Percentiles rank a stretch among this genome's conserved stretches.
These are phyloP conservation scores for Babesia bovis DNA, from an alignment of 169 alveolate species.

Conservation along the genomic window DNA sequence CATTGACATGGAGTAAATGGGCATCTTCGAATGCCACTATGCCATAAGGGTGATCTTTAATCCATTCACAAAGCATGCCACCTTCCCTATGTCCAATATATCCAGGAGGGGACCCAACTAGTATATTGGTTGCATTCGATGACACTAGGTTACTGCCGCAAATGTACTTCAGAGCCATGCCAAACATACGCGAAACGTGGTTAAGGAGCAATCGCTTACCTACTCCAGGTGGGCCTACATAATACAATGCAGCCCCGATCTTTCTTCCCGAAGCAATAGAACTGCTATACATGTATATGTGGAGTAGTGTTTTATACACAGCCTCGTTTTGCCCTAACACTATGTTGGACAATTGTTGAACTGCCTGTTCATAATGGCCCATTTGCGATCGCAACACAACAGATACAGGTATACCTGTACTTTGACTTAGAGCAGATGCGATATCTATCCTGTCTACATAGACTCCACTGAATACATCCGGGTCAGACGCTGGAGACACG, in stretches of 20 bases:
- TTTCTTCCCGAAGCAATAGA: constrained; percentile 60
- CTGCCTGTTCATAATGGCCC: constrained; percentile 52
- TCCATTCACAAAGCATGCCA: constrained; percentile 75
- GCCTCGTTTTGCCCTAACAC: constrained; percentile 81
- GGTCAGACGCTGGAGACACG: not conserved
- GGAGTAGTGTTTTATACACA: constrained; percentile 15
- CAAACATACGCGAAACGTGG: constrained; percentile 33
- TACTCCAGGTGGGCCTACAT: constrained; percentile 71
- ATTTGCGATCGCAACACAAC: constrained; percentile 72
- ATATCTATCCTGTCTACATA: constrained; percentile 74
- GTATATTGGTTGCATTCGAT: constrained; percentile 16
- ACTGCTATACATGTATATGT: constrained; percentile 9
- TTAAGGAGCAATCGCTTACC: constrained; percentile 54
- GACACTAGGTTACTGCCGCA: constrained; percentile 1
- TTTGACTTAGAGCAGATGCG: constrained; percentile 70
- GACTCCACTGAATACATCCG: not conserved
- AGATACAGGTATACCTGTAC: constrained; percentile 83
- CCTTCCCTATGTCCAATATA: constrained; percentile 78
- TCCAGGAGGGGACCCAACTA: constrained; percentile 74
- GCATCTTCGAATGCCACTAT: constrained; percentile 12
- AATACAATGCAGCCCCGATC: constrained; percentile 67
- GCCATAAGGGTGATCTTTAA: constrained; percentile 21
- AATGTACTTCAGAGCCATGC: constrained; percentile 29
- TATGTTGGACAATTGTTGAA: constrained; percentile 62
- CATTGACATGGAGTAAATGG: constrained; percentile 13